Percentiles rank a stretch among this genome's conserved stretches.
These are phyloP conservation scores for Monotropa hypopitys DNA, from an alignment of 179 eudicot genomes.

Conservation along the genomic window DNA sequence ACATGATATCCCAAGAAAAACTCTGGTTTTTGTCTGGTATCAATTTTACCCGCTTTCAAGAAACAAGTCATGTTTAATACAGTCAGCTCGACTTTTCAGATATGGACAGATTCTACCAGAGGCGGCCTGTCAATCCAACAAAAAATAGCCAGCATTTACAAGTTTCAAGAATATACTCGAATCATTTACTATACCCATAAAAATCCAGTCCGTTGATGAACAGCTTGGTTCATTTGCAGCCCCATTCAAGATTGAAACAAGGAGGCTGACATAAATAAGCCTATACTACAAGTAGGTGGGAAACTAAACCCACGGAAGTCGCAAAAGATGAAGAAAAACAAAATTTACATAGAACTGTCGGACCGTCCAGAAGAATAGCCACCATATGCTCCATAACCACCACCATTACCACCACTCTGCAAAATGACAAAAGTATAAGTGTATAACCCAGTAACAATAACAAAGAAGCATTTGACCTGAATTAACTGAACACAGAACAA, in stretches of 20 bases:
- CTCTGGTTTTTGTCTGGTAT: neutral
- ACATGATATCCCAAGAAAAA: neutral
- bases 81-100: neutral
- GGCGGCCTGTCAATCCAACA: neutral
- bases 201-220: neutral
- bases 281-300: neutral
- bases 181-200: neutral
- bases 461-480: neutral
- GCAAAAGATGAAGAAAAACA: neutral
- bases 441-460: neutral
- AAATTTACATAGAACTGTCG: slow-evolving; percentile 60
- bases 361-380: slow-evolving; percentile 75
- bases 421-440: neutral
- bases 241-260: neutral
- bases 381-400: slow-evolving; percentile 71
- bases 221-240: neutral
- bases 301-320: neutral
- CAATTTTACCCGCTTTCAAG: neutral
- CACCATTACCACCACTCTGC: slow-evolving; percentile 49
- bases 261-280: neutral
- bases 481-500: neutral
- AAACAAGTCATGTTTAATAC: neutral
- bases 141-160: neutral
- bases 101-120: neutral
- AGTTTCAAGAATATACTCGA: neutral